phyloP scores from a whole-genome alignment of 2,329 filamentous ascomycete species.

The Coleophoma crateriformis region DNA sequence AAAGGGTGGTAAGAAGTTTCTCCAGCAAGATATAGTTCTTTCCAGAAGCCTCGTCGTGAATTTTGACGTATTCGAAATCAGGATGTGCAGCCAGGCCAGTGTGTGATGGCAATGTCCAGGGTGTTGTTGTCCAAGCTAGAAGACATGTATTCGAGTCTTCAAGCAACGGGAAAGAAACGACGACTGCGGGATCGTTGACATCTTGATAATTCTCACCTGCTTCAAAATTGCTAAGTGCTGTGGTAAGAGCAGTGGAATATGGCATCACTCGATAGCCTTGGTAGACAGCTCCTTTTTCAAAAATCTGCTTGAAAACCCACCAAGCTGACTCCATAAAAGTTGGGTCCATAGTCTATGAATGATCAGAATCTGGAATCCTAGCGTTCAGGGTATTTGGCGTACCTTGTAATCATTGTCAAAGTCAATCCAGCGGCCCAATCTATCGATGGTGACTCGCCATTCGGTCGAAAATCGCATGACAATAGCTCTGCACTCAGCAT shows the following conservation, averaged over 20 bases:
- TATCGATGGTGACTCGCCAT: conserved; percentile 83
- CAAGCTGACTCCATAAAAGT: conserved; percentile 93
- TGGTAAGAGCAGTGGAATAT: conserved; percentile 86
- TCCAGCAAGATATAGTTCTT: conserved; percentile 85
- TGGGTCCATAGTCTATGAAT: conserved; percentile 76
- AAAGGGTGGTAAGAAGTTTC: conserved; percentile 72
- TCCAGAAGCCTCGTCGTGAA: conserved; percentile 73
- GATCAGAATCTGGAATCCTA: conserved; percentile 9
- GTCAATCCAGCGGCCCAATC: conserved; percentile 92
- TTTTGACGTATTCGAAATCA: conserved; percentile 82
- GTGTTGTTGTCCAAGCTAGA: conserved; percentile 86
- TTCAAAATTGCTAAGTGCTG: conserved; percentile 88
- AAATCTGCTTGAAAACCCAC: conserved; percentile 95
- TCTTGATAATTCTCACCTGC: conserved; percentile 94
- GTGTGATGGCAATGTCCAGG: conserved; percentile 85
- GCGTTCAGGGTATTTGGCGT: background rate
- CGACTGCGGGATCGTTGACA: conserved; percentile 82
- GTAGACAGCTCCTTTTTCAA: conserved; percentile 85
- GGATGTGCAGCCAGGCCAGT: conserved; percentile 73
- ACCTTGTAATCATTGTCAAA: conserved; percentile 93
- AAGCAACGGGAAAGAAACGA: conserved; percentile 80
- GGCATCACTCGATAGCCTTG: conserved; percentile 91
- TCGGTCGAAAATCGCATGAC: conserved; percentile 87
- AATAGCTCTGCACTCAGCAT: conserved; percentile 84
- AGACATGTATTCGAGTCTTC: conserved; percentile 71